These are phyloP conservation scores for Nakataea oryzae DNA, from an alignment of 2,329 filamentous ascomycete genomes.

Conservation along the genomic window DNA sequence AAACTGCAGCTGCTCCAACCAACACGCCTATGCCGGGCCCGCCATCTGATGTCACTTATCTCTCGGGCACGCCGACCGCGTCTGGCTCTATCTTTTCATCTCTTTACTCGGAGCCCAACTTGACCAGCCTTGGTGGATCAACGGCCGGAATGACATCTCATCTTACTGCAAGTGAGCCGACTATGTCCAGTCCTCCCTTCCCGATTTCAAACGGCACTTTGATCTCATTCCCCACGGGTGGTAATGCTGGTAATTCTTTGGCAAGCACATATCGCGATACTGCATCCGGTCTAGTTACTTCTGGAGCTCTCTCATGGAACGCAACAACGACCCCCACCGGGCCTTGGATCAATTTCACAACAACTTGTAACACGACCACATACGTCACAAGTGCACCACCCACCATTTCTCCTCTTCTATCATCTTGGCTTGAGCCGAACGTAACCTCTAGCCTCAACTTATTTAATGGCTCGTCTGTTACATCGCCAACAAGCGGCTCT, in stretches of 20 bases:
- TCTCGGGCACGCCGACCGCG: background rate
- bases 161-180: too few relatives aligned
- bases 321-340: background rate
- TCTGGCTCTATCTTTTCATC: background rate
- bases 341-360: background rate
- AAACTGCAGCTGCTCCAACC: background rate
- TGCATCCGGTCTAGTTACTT: too few relatives aligned
- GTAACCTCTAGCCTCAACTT: background rate
- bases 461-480: background rate
- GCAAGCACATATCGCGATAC: background rate
- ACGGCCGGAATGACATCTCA: background rate
- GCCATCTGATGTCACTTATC: background rate
- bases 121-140: background rate
- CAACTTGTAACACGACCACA: background rate
- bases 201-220: background rate
- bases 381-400: background rate
- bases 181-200: background rate
- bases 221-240: background rate
- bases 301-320: background rate
- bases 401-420: background rate
- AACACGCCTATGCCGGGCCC: background rate
- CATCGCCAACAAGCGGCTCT: too few relatives aligned
- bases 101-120: background rate
- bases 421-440: background rate
- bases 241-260: background rate